Evolutionary conservation across 805 yeast species (phyloP).

Genomic region (Ogataea paradorogensis): DNA sequence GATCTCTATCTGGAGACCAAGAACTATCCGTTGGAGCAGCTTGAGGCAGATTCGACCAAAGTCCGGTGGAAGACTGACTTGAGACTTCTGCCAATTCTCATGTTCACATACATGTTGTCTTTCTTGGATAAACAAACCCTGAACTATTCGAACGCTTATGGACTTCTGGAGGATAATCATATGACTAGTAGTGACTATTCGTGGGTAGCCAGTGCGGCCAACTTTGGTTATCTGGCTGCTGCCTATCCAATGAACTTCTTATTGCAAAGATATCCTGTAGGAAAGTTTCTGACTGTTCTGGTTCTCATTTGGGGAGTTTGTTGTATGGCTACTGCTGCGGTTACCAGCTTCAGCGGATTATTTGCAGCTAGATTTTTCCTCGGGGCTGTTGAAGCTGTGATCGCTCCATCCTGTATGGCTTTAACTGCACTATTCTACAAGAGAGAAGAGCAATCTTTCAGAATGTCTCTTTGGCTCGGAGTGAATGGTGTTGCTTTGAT

Average conservation of each 20-base stretch:
- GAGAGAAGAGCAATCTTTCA: slow-evolving; percentile 35
- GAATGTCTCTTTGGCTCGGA: slow-evolving; percentile 39
- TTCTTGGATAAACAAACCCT: slow-evolving; percentile 56
- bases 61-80: slow-evolving; percentile 41
- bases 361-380: slow-evolving; percentile 35
- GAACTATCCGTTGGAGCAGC: slow-evolving; percentile 1
- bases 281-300: slow-evolving; percentile 36
- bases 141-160: slow-evolving; percentile 47
- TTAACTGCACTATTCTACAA: slow-evolving; percentile 30
- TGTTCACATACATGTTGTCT: slow-evolving; percentile 42
- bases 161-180: slow-evolving; percentile 32
- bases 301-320: slow-evolving; percentile 46
- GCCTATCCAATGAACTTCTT: slow-evolving; percentile 42
- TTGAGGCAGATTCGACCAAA: slow-evolving; percentile 1
- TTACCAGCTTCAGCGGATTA: slow-evolving; percentile 34
- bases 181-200: slow-evolving; percentile 38
- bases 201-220: slow-evolving; percentile 39
- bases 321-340: slow-evolving; percentile 46
- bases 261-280: slow-evolving; percentile 50
- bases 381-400: slow-evolving; percentile 37
- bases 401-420: slow-evolving; percentile 34
- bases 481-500: slow-evolving; percentile 46
- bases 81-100: slow-evolving; percentile 46
- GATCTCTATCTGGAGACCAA: slow-evolving; percentile 7
- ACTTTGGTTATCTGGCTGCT: slow-evolving; percentile 44